A percentile compares a stretch with the other conserved stretches of the same genome.
Conservation (phyloP, 2,329 filamentous ascomycete species). For the Fusarium oligoseptatum region DNA sequence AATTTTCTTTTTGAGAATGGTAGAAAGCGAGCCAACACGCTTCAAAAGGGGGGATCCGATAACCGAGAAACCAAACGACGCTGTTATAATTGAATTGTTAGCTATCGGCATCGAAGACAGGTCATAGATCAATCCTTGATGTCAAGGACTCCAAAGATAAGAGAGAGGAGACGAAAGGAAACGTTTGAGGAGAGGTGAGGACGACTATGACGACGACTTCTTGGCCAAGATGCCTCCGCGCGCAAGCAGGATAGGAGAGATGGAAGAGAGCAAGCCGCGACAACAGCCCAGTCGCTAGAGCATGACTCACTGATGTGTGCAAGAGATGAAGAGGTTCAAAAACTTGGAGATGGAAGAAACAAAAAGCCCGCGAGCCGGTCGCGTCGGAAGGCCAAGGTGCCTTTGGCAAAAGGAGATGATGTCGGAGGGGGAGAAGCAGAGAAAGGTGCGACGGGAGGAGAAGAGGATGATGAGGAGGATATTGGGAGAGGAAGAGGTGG, state of each 20-base stretch:
- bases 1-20: background rate
- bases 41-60: background rate
- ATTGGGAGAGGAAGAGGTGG: background rate
- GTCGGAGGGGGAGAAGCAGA: background rate
- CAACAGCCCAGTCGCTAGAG: background rate
- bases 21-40: background rate
- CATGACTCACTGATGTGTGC: background rate
- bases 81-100: background rate
- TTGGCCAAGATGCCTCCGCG: background rate
- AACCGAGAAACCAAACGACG: background rate
- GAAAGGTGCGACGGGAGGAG: background rate
- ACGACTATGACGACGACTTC: background rate
- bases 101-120: background rate
- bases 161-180: background rate
- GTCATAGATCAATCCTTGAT: background rate
- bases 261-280: background rate
- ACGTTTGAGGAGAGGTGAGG: background rate
- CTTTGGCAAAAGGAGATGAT: background rate
- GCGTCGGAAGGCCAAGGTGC: background rate
- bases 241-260: background rate
- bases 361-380: background rate
- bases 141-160: background rate
- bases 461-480: background rate
- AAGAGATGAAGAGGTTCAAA: background rate
- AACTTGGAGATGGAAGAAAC: background rate